phyloP scores from a whole-genome alignment of 495 filamentous ascomycete species.

The Penicilliopsis zonata region DNA sequence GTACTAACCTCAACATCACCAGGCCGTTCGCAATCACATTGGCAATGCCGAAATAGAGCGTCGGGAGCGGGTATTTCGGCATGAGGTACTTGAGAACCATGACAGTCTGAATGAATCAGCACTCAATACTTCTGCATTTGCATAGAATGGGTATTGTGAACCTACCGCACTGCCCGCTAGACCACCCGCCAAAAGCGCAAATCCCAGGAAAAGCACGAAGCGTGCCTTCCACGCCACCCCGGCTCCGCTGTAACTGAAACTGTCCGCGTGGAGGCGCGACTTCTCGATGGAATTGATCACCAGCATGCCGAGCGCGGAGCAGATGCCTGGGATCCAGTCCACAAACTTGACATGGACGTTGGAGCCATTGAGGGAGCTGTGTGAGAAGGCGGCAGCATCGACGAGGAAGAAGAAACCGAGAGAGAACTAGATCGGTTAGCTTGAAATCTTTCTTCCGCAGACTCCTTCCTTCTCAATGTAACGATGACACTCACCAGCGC shows the following conservation, averaged over 20 bases:
- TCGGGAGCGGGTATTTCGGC: constrained; percentile 63
- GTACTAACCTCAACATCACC: constrained; percentile 72
- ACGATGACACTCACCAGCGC: constrained; percentile 53
- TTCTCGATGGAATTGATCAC: constrained; percentile 99
- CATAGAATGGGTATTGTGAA: constrained; percentile 5
- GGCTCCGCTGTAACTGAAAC: constrained; percentile 71
- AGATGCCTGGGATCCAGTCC: constrained; percentile 98
- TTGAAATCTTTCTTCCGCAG: constrained; percentile 1
- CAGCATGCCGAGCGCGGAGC: constrained; percentile 86
- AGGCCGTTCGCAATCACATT: constrained; percentile 81
- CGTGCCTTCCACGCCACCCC: constrained; percentile 94
- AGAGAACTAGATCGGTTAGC: constrained; percentile 58
- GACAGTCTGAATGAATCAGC: constrained; percentile 41
- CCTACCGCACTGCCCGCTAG: constrained; percentile 76
- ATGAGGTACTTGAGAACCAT: constrained; percentile 90
- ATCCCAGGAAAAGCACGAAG: constrained; percentile 90
- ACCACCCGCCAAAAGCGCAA: constrained; percentile 87
- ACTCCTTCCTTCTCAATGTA: neutral
- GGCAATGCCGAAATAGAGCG: constrained; percentile 84
- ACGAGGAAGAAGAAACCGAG: constrained; percentile 94
- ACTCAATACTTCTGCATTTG: neutral
- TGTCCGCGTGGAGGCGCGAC: constrained; percentile 70
- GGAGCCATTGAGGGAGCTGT: constrained; percentile 63
- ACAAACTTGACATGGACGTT: constrained; percentile 86
- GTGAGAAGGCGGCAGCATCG: constrained; percentile 81